Conservation (phyloP, 768 basidiomycete species). For the Podaxis sp. region DNA sequence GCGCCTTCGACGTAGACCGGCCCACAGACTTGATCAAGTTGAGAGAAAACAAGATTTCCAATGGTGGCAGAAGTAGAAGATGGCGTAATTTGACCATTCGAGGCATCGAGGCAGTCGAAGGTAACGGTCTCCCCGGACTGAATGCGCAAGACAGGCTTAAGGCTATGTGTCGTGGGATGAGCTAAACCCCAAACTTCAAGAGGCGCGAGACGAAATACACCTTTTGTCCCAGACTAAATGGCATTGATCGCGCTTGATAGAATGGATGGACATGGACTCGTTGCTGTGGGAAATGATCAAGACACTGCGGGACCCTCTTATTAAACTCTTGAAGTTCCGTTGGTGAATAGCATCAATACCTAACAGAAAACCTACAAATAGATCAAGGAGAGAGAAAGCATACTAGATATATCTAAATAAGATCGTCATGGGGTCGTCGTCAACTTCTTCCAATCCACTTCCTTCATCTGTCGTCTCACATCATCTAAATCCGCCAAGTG, state of each 20-base stretch:
- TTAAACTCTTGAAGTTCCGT: background rate
- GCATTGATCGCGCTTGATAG: slow-evolving; percentile 47
- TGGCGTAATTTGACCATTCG: slow-evolving; percentile 55
- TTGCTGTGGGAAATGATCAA: background rate
- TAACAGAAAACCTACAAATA: background rate
- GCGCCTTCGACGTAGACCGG: slow-evolving; percentile 55
- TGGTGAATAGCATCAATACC: background rate
- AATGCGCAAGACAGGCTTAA: slow-evolving; percentile 47
- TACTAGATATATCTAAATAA: slow-evolving; percentile 5
- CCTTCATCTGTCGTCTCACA: background rate
- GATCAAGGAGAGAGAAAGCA: background rate
- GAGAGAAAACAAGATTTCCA: slow-evolving; percentile 40
- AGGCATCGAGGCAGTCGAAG: slow-evolving; percentile 64
- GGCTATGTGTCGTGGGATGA: slow-evolving; percentile 29
- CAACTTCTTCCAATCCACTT: slow-evolving; percentile 11
- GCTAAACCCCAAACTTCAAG: background rate
- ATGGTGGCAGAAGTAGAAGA: slow-evolving; percentile 36
- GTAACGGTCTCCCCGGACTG: slow-evolving; percentile 52
- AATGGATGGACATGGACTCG: slow-evolving; percentile 41
- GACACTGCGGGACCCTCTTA: background rate
- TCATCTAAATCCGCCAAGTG: slow-evolving; percentile 57
- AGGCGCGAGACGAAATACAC: slow-evolving; percentile 24
- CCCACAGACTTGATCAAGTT: slow-evolving; percentile 59
- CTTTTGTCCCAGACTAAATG: slow-evolving; percentile 64
- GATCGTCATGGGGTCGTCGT: background rate